Percentiles rank a stretch among this genome's conserved stretches.
These are phyloP conservation scores for Trichoderma citrinoviride DNA, from an alignment of 2,329 filamentous ascomycete genomes.

Conservation along the genomic window DNA sequence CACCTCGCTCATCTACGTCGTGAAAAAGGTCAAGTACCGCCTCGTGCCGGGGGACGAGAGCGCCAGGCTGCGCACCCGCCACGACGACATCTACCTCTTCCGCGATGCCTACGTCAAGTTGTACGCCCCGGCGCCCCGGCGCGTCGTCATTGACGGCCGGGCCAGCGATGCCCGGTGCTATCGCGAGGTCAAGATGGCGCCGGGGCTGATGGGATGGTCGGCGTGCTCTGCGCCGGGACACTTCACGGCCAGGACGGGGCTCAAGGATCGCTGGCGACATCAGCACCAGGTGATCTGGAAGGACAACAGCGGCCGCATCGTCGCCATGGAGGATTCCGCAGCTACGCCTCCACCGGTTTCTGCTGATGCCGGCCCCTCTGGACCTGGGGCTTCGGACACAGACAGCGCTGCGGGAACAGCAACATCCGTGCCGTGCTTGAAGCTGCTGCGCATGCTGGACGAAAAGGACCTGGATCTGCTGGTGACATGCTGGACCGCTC, in stretches of 20 bases:
- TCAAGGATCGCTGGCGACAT: slow-evolving; percentile 11
- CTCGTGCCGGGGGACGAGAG: neutral
- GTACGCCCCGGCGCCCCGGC: neutral
- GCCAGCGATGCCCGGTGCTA: slow-evolving; percentile 14
- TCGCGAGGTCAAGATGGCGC: slow-evolving; percentile 12
- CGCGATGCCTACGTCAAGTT: slow-evolving; percentile 19
- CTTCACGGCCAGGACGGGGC: slow-evolving; percentile 7
- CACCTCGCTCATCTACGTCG: slow-evolving; percentile 8
- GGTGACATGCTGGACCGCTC: slow-evolving; percentile 16
- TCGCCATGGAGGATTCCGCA: slow-evolving; percentile 14
- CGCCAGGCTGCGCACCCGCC: slow-evolving; percentile 8
- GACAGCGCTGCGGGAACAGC: neutral
- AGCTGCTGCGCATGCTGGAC: slow-evolving; percentile 13
- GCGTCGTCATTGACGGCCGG: slow-evolving; percentile 16
- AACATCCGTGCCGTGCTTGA: neutral
- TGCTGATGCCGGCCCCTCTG: too few species aligned
- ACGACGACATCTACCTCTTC: slow-evolving; percentile 15
- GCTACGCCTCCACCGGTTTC: neutral
- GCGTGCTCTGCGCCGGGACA: slow-evolving; percentile 7
- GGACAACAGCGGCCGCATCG: slow-evolving; percentile 13
- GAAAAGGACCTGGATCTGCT: slow-evolving; percentile 17
- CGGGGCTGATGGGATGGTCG: slow-evolving; percentile 11
- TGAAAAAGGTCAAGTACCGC: slow-evolving; percentile 19
- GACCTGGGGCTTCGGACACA: too few species aligned
- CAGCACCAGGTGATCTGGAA: slow-evolving; percentile 17